Base-by-base conservation (phyloP, 176 grass and related monocot genomes). In the Carex parvula region DNA sequence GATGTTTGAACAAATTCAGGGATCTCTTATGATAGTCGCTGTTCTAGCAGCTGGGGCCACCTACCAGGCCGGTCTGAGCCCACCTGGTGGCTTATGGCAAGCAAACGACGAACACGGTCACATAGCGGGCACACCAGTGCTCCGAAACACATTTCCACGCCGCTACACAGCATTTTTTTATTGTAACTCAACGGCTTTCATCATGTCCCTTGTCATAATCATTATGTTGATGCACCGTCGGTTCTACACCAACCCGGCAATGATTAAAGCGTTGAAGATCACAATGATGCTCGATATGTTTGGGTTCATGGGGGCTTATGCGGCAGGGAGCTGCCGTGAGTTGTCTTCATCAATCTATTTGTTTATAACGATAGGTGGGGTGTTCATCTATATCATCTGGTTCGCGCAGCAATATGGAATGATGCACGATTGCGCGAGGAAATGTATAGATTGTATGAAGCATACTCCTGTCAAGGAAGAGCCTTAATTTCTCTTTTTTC, bases 271-370 rank as follows among this genome's bases (percentile, higher is more conserved):
- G 29, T 29, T 29, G 29, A 29, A 92, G 29, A 77, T 84, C 0
- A 86, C 85, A 20, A 88, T 92, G 88, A 83, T 90, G 4, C 83
- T 90, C 24, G 74, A 86, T 77, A n/a, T 92, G 21, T 80, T 90
- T 17, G 84, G 91, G 3, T 86, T 92, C 79, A 92, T 92, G 91
- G 91, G 85, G 0, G 91, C 88, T 0, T 92, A 88, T 48, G 83
- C 85, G 16, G 88, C 88, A 0, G 88, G 88, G 35, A 92, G 91
- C 72, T 90, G 88, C 64, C 71, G 88, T 60, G 81, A 57, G 3
- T 22, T 77, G 21, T 82, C 71, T 1, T 88, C 91, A 6, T 90
- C 86, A 0, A 86, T 81, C 0, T 90, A 92, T 55, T 74, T 92
- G 72, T 24, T 92, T 65, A 64, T 84, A 6, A 74, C 87, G 3